Base-by-base conservation (phyloP, 2,329 filamentous ascomycete genomes). In the Rhinocladiella mackenziei region DNA sequence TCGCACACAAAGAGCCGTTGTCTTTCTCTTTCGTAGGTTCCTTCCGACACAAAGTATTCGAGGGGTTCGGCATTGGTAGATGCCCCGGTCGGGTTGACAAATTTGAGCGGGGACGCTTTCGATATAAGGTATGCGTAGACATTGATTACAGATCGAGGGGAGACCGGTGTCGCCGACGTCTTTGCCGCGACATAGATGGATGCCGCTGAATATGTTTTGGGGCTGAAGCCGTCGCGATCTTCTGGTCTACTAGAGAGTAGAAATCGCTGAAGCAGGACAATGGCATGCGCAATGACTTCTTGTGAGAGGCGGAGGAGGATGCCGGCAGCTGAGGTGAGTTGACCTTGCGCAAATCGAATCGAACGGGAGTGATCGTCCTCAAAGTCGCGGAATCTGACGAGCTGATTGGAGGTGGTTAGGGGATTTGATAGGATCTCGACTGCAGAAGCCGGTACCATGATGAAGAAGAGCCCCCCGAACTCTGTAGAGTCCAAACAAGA, bases 281-380 rank as follows among this genome's bases (percentile, higher is more conserved):
- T 86, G 2, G 89, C 87, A 59, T 89, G 86, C 3, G 89, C 86
- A 28, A 92, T 86, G 28, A 87, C 80, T 56, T 89, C 86, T 62
- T 95, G 89, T 5, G 88, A 86, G 28, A 97, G 74, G 35, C 86
- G 80, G 2, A 98, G 75, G 13, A 97, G 77, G 38, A 94, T 75
- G 1, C 71, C 71, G 7, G 71, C 71, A 2, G 69, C 62, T 49
- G 72, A 70, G 1, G 69, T 74, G 18, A 74, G 62, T 44, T 66
- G 62, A 4, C 62, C 62, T 10, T 66, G 67, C 2, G 69, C 67
- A 52, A 66, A 72, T 29, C 68, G 66, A 45, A 71, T 60, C 1
- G 70, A 71, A 5, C 60, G 57, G 50, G 69, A 67, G 18, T 72
- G 57, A 14, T 68, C 67, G 8, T 62, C 44, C 8, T 50, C 33